Base-by-base conservation (phyloP, 2,329 filamentous ascomycete species). In the Penicillium sp. region DNA sequence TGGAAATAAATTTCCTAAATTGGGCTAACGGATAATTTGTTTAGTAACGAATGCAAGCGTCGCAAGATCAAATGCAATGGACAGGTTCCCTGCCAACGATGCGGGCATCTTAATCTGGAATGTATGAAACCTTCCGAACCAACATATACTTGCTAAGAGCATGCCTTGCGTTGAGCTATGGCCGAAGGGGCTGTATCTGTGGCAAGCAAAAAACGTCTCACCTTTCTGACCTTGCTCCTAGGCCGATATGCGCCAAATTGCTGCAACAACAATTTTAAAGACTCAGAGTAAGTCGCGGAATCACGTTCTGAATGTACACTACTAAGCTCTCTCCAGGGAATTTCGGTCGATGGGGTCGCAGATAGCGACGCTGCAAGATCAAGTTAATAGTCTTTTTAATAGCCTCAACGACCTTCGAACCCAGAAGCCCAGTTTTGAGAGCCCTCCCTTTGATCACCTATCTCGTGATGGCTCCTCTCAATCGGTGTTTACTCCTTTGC, bases 281-380 rank as follows among this genome's bases (percentile, higher is more conserved):
- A 97, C 68, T 92, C 92, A 47, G 91, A 96, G 80, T 83, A 73
- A 58, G 80, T 70, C 21, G 6, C 16, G 2, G 16, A 33, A 44
- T 13, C 23, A 35, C 13, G 13, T 45, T 45, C 44, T 16, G 27
- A 26, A 13, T 14, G 16, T 10, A 43, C 16, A 31, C 16, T 55
- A 44, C 63, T 35, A 26, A 35, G 55, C 35, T 19, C 7, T 25
- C 21, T 26, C 4, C 49, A 84, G 82, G 10, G 93, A 97, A 72
- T 97, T 92, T 80, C 90, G 87, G 69, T 84, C 87, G 37, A 92
- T 97, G 87, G 85, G 86, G 54, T 80, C 83, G 33, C 89, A 95
- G 64, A 85, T 97, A 58, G 78, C 80, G 11, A 83, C 84, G 9
- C 82, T 97, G 25, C 92, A 97, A 73, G 88, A 93, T 54, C 92